These are phyloP conservation scores for Cystobasidium pallidum DNA, from an alignment of 1,284 basidiomycete species.

Conservation along the genomic window DNA sequence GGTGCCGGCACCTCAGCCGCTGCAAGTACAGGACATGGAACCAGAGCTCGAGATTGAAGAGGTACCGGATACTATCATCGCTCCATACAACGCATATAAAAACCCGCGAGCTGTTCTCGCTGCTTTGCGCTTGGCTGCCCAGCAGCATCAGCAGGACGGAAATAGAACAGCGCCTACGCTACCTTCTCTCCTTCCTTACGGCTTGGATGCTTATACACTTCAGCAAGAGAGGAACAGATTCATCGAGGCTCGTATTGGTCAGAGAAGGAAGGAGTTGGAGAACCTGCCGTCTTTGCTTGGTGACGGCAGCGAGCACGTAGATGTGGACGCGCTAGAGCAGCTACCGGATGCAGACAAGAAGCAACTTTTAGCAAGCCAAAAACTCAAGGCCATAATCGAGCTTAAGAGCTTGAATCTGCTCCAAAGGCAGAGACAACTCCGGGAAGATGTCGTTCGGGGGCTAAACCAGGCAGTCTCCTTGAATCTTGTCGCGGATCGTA, in stretches of 20 bases:
- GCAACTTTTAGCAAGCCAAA: conserved; percentile 58
- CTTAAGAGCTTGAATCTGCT: conserved; percentile 88
- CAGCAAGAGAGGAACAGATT: conserved; percentile 89
- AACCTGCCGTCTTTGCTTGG: conserved; percentile 73
- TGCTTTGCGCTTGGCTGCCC: conserved; percentile 54
- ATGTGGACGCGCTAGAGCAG: conserved; percentile 62
- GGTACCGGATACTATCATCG: conserved; percentile 67
- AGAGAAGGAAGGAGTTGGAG: conserved; percentile 88
- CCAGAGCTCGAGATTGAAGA: conserved; percentile 38
- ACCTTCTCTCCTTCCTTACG: conserved; percentile 87
- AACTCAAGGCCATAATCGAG: conserved; percentile 89
- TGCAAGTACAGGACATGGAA: conserved; percentile 18
- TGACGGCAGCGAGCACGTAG: conserved; percentile 66
- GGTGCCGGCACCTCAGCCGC: not conserved
- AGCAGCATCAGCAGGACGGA: conserved; percentile 35
- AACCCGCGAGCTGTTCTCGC: conserved; percentile 74
- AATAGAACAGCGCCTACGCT: conserved; percentile 61
- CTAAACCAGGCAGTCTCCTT: conserved; percentile 88
- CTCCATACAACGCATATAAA: conserved; percentile 93
- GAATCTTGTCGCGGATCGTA: conserved; percentile 74
- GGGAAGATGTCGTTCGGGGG: conserved; percentile 82
- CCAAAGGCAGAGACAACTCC: conserved; percentile 83
- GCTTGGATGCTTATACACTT: conserved; percentile 88
- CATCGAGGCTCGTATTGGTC: conserved; percentile 84
- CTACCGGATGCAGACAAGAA: conserved; percentile 60